Evolutionary conservation across 768 basidiomycete genomes (phyloP), one percentile per base, ranked within the genome.

Genomic region (Agaricus subrufescens): DNA sequence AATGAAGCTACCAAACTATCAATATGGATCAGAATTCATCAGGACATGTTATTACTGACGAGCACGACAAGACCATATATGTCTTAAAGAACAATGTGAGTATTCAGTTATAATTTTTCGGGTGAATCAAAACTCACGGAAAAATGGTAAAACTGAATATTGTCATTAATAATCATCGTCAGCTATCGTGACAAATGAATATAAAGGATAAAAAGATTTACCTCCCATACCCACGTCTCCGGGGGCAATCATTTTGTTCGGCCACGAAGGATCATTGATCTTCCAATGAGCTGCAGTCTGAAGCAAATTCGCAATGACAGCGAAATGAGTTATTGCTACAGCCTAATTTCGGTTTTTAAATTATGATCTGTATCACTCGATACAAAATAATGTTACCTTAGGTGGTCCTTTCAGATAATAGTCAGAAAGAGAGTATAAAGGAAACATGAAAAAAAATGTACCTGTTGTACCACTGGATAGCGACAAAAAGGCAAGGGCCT

Each of bases 391-490:
- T 34, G 31, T 47, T 55, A 73, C 76, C 67, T 77, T 73, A 45
- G 73, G 71, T 60, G 69, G 71, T 50, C 71, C 71, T 73, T 34
- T 11, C 40, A 15, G 40, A 7, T 26, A 12, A 30, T 12, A 40
- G 40, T 43, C n/a, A 43, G 9, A 38, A 26, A 7, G 53, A 52
- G 23, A 1, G 54, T 15, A 42, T 3, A 26, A 38, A 44, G 19
- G 57, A 68, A 66, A 31, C 67, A 73, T 63, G 68, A 71, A 8
- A 8, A 34, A 34, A 34, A 8, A 34, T 34, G 7, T 34, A 66
- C 87, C 87, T 14, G 88, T 90, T 25, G 87, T 90, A 7, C 87
- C 87, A 59, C 87, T 88, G 1, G 87, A 89, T 61, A 90, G 87
- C 51, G 78, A 81, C 52, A 89, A 70, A 61, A 89, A 84, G 4